These are phyloP conservation scores for Penicillium samsonianum DNA, from an alignment of 495 filamentous ascomycete genomes.

Conservation along the genomic window DNA sequence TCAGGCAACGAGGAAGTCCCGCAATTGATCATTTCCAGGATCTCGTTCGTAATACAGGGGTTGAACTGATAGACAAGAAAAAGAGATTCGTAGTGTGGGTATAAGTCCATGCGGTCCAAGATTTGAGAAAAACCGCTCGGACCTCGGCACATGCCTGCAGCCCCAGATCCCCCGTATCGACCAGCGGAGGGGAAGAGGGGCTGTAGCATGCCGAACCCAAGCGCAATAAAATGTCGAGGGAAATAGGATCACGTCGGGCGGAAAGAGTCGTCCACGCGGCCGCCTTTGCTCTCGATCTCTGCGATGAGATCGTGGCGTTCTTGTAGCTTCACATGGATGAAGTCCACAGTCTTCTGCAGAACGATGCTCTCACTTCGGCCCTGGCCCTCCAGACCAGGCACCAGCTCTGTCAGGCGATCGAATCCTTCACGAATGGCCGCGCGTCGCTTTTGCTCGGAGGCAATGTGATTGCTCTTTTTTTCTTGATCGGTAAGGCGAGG, in stretches of 20 bases:
- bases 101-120: constrained; percentile 15
- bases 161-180: constrained; percentile 6
- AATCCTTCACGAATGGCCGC: constrained; percentile 85
- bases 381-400: constrained; percentile 81
- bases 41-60: constrained; percentile 3
- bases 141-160: constrained; percentile 21
- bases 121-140: constrained; percentile 9
- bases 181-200: constrained; percentile 5
- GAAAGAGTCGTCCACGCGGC: constrained; percentile 52
- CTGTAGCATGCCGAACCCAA: constrained; percentile 4
- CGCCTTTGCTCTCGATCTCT: constrained; percentile 61
- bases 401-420: constrained; percentile 76
- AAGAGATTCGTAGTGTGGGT: constrained; percentile 20
- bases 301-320: constrained; percentile 63
- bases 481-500: constrained; percentile 82
- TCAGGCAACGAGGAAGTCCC: not conserved
- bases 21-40: constrained; percentile 8
- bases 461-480: constrained; percentile 90
- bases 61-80: constrained; percentile 5
- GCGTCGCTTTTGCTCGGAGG: constrained; percentile 86
- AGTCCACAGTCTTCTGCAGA: constrained; percentile 71
- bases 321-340: constrained; percentile 64
- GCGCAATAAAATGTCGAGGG: not conserved
- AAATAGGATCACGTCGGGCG: constrained; percentile 31
- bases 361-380: constrained; percentile 85